phyloP scores from a whole-genome alignment of 768 basidiomycete genomes.

The Imleria badia region DNA sequence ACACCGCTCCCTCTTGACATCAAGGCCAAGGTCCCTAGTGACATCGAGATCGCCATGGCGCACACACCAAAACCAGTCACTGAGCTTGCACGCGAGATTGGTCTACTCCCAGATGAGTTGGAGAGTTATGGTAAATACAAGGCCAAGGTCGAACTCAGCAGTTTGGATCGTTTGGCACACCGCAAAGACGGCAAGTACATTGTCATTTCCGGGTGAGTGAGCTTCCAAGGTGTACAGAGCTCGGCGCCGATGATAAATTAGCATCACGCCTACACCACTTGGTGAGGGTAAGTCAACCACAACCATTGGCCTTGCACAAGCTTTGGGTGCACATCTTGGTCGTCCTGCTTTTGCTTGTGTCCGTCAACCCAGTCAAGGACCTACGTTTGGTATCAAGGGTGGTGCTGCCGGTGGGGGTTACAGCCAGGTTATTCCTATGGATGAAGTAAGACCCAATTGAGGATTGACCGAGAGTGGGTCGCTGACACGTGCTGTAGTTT shows the following conservation, averaged over 20 bases:
- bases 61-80: constrained; percentile 90
- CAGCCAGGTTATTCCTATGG: constrained; percentile 99
- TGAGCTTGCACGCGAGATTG: constrained; percentile 85
- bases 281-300: constrained; percentile 99
- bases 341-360: constrained; percentile 96
- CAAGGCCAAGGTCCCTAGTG: constrained; percentile 86
- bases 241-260: constrained; percentile 22
- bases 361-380: constrained; percentile 97
- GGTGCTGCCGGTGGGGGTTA: constrained; percentile 98
- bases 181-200: constrained; percentile 96
- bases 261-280: constrained; percentile 94
- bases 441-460: constrained; percentile 57
- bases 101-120: constrained; percentile 80
- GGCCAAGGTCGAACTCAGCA: constrained; percentile 91
- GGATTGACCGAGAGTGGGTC: background rate
- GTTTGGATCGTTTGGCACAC: constrained; percentile 80
- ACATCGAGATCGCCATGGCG: constrained; percentile 94
- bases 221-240: background rate
- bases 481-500: constrained; percentile 52
- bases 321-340: constrained; percentile 90
- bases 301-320: constrained; percentile 95
- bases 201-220: constrained; percentile 80
- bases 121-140: constrained; percentile 96
- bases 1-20: constrained; percentile 79
- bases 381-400: constrained; percentile 99